A percentile compares a stretch with the other conserved stretches of the same genome.
Evolutionary conservation across 306 rosid genomes (phyloP).

Genomic region (Cucurbita moschata): DNA sequence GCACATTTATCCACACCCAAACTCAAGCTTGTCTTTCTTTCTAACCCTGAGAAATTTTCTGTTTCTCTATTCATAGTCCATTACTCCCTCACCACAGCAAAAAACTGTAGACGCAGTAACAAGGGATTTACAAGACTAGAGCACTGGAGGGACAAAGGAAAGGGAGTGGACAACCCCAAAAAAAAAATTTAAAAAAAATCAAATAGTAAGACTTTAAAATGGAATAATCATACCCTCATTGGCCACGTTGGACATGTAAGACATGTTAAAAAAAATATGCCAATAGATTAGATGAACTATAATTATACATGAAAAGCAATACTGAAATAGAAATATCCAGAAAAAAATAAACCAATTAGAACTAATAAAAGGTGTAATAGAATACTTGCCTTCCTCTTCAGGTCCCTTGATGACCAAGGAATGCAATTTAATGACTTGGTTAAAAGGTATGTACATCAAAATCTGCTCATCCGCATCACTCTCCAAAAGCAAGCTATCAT

Average conservation of each 20-base stretch:
- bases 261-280: neutral
- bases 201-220: neutral
- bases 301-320: neutral
- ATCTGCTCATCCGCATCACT: constrained; percentile 98
- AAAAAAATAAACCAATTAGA: neutral
- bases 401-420: constrained; percentile 62
- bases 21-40: neutral
- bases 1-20: neutral
- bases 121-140: neutral
- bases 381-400: constrained; percentile 70
- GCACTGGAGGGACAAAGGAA: neutral
- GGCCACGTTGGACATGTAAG: neutral
- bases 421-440: constrained; percentile 70
- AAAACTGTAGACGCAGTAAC: neutral
- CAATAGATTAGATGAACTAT: neutral
- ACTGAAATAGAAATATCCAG: neutral
- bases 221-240: neutral
- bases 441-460: constrained; percentile 77
- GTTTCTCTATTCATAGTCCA: neutral
- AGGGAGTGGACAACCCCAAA: neutral
- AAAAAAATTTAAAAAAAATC: neutral
- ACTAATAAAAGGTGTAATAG: neutral
- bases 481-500: constrained; percentile 79
- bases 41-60: neutral
- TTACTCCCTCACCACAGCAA: neutral